Evolutionary conservation across 148 eudicot species (phyloP).

Genomic region (Polygonum aviculare): DNA sequence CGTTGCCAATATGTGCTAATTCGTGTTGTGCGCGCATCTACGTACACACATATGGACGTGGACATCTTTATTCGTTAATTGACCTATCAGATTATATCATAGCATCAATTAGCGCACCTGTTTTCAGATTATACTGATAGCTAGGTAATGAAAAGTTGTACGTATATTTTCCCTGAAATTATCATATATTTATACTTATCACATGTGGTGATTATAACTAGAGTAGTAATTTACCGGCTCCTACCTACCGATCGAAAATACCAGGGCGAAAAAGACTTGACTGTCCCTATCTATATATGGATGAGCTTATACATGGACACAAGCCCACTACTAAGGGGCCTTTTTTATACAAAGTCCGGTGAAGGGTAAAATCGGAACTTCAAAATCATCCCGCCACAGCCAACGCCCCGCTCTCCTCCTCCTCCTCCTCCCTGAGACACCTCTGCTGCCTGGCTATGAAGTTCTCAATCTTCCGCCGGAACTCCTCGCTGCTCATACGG

Average conservation of each 20-base stretch:
- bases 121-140: no score
- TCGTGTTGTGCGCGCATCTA: no score
- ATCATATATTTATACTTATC: no score
- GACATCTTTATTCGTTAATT: no score
- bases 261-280: background rate
- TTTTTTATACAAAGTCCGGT: background rate
- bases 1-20: no score
- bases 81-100: no score
- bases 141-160: no score
- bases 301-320: background rate
- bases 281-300: background rate
- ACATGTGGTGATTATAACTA: no score
- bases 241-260: background rate
- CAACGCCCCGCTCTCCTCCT: background rate
- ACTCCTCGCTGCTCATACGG: conserved; percentile 61
- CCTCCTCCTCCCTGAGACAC: conserved; percentile 63
- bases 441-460: conserved; percentile 88
- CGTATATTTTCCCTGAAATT: no score
- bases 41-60: no score
- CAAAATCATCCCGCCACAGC: background rate
- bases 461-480: conserved; percentile 50
- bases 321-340: no score
- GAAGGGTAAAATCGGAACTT: conserved; percentile 5
- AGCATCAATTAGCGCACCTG: no score
- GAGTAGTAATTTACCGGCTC: background rate